Conservation (phyloP, 352 stramenopile species). For the Globisporangium solare region DNA sequence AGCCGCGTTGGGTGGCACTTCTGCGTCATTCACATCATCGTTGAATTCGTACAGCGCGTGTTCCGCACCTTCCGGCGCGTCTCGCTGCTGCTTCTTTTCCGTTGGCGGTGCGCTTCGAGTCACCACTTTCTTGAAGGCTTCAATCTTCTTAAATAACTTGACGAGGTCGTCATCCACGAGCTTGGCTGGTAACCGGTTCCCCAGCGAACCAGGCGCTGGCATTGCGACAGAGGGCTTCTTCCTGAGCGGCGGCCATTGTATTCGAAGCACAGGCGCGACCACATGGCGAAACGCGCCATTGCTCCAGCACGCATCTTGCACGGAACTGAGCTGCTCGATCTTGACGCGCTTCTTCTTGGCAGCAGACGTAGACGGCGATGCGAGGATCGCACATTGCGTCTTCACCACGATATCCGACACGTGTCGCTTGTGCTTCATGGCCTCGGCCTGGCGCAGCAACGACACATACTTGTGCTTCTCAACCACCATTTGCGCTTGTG, state of each 20-base stretch:
- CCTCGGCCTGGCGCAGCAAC: conserved; percentile 30
- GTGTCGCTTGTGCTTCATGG: conserved; percentile 55
- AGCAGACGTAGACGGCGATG: conserved; percentile 25
- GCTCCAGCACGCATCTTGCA: conserved; percentile 32
- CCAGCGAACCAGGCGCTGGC: neutral
- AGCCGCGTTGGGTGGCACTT: too few species aligned
- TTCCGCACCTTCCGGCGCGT: neutral
- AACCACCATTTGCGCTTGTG: conserved; percentile 25
- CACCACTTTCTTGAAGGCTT: conserved; percentile 26
- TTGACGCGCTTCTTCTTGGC: conserved; percentile 31
- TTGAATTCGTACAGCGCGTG: too few species aligned
- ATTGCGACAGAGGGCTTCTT: neutral
- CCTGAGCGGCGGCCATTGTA: conserved; percentile 11
- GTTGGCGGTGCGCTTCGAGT: too few species aligned
- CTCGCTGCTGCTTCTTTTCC: conserved; percentile 11
- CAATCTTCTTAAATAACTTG: conserved; percentile 25
- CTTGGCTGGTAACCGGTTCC: neutral
- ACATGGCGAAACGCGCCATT: conserved; percentile 5
- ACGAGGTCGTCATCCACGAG: conserved; percentile 19
- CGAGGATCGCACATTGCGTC: conserved; percentile 53
- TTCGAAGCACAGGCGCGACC: conserved; percentile 13
- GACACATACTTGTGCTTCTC: conserved; percentile 48
- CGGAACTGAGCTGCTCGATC: conserved; percentile 42
- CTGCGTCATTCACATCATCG: too few species aligned
- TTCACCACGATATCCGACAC: conserved; percentile 54